Percentiles rank a stretch among this genome's conserved stretches.
Evolutionary conservation across 2,329 filamentous ascomycete genomes (phyloP).

Genomic region (Botrytis medusae): DNA sequence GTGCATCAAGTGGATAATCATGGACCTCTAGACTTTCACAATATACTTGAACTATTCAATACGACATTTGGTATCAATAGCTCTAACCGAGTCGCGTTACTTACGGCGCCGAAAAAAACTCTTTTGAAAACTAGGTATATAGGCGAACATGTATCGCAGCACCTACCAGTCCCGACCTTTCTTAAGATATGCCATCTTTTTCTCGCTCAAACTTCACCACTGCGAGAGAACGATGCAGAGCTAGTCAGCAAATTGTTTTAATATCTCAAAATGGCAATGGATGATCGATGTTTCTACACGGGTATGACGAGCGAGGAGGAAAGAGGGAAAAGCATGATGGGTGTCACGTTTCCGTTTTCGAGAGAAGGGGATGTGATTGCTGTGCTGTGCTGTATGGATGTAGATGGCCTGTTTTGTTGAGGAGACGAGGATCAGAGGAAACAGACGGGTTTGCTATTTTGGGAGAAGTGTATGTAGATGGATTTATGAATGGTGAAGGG

Average conservation of each 20-base stretch:
- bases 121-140: not conserved
- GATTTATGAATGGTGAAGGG: not conserved
- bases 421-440: not conserved
- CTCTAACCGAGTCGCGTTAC: no score
- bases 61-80: not conserved
- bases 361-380: not conserved
- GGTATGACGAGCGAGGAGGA: not conserved
- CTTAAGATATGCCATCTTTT: not conserved
- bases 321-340: not conserved
- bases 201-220: not conserved
- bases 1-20: not conserved
- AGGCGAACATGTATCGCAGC: not conserved
- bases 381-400: not conserved
- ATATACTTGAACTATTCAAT: not conserved
- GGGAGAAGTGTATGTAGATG: not conserved
- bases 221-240: not conserved
- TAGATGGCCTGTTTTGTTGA: not conserved
- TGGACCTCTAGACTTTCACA: not conserved
- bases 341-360: not conserved
- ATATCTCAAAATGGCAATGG: not conserved
- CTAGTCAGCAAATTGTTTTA: not conserved
- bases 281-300: not conserved
- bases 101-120: not conserved
- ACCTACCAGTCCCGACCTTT: not conserved
- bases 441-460: not conserved